Percentiles rank a stretch among this genome's conserved stretches.
phyloP scores from a whole-genome alignment of 331 rosid species.

The Rosa hybrid region DNA sequence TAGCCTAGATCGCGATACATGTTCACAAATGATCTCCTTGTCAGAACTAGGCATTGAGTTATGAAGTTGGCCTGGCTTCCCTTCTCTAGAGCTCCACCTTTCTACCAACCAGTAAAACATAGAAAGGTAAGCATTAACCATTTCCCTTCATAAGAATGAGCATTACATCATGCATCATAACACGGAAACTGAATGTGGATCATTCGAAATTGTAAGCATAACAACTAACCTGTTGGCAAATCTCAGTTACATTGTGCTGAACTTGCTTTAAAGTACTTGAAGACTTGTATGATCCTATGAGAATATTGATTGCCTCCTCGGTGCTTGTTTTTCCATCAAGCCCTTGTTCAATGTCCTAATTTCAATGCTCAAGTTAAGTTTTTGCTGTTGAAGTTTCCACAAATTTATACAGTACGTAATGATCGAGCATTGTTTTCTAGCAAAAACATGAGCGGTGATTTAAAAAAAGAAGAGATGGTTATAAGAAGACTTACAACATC shows the following conservation, averaged over 20 bases:
- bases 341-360: slow-evolving; percentile 33
- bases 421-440: background rate
- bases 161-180: too few species aligned
- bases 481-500: slow-evolving; percentile 28
- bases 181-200: background rate
- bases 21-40: slow-evolving; percentile 46
- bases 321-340: slow-evolving; percentile 12
- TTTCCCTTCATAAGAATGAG: background rate
- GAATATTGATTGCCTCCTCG: slow-evolving; percentile 29
- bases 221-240: slow-evolving; percentile 23
- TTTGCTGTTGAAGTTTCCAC: background rate
- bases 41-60: slow-evolving; percentile 34
- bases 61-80: slow-evolving; percentile 39
- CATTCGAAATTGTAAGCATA: background rate
- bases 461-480: background rate
- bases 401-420: too few species aligned
- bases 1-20: slow-evolving; percentile 51
- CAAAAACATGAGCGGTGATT: background rate
- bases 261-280: slow-evolving; percentile 20
- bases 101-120: slow-evolving; percentile 7
- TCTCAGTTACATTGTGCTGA: slow-evolving; percentile 12
- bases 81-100: slow-evolving; percentile 17
- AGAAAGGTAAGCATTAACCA: too few species aligned
- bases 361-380: background rate
- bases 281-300: slow-evolving; percentile 28